phyloP scores from a whole-genome alignment of 2,329 filamentous ascomycete species.

The Elsinoe batatas region DNA sequence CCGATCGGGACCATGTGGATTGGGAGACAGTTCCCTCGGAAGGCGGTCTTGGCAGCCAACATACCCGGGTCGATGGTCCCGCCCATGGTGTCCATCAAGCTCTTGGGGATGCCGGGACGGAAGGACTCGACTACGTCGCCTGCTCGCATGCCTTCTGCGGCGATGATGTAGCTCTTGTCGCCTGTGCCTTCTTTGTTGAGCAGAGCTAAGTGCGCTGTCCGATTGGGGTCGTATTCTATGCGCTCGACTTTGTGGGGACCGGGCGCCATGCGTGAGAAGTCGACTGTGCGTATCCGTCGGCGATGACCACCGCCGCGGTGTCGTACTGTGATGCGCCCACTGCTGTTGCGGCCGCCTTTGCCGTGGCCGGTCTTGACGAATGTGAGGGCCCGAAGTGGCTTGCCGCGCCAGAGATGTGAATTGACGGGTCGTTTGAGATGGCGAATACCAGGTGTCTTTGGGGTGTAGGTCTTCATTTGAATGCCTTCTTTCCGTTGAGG shows the following conservation, averaged over 20 bases:
- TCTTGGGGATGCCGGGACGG: slow-evolving; percentile 74
- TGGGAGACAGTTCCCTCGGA: slow-evolving; percentile 88
- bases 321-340: slow-evolving; percentile 74
- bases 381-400: slow-evolving; percentile 72
- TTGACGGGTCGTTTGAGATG: slow-evolving; percentile 90
- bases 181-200: slow-evolving; percentile 64
- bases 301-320: slow-evolving; percentile 90
- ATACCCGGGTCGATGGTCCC: slow-evolving; percentile 90
- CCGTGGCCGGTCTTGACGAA: slow-evolving; percentile 85
- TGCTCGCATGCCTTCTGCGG: slow-evolving; percentile 85
- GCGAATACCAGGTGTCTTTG: slow-evolving; percentile 81
- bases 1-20: slow-evolving; percentile 93
- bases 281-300: slow-evolving; percentile 80
- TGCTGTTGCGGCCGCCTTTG: slow-evolving; percentile 86
- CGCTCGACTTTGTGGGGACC: slow-evolving; percentile 84
- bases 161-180: slow-evolving; percentile 80
- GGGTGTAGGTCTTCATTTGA: slow-evolving; percentile 75
- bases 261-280: slow-evolving; percentile 69
- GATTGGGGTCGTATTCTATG: slow-evolving; percentile 91
- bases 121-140: slow-evolving; percentile 92
- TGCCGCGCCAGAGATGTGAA: slow-evolving; percentile 92
- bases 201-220: slow-evolving; percentile 86
- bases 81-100: slow-evolving; percentile 84
- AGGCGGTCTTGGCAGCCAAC: slow-evolving; percentile 84
- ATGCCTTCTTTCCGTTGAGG: slow-evolving; percentile 31